Evolutionary conservation across 306 rosid genomes (phyloP).

Genomic region (Begonia masoniana): DNA sequence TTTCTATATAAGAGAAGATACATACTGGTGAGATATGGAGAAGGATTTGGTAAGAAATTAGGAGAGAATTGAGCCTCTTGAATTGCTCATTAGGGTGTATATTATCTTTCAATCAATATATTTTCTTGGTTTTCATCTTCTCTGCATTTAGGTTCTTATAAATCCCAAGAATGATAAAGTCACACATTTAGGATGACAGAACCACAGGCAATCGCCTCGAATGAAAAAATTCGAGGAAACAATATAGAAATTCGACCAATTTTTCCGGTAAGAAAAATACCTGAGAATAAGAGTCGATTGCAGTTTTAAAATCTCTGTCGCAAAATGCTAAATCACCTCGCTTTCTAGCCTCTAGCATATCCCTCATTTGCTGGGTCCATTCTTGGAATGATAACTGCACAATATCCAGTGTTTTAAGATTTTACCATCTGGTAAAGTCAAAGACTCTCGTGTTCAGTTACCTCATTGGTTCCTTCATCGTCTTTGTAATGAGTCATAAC

Average conservation of each 20-base stretch:
- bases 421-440: not conserved
- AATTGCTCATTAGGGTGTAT: not conserved
- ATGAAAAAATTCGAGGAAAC: no score
- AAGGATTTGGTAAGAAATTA: no score
- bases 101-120: no score
- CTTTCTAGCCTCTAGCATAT: constrained; percentile 65
- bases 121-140: no score
- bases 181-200: no score
- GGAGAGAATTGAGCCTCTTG: not conserved
- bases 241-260: no score
- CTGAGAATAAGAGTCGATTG: constrained; percentile 57
- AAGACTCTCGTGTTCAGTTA: constrained; percentile 9
- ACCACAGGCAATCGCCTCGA: no score
- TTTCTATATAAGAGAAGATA: no score
- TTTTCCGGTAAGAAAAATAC: constrained; percentile 7
- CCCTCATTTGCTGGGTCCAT: constrained; percentile 74
- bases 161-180: no score
- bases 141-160: no score
- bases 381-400: constrained; percentile 70
- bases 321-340: constrained; percentile 68
- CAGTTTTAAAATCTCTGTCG: constrained; percentile 47
- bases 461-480: constrained; percentile 67
- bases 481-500: constrained; percentile 49
- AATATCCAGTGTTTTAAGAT: constrained; percentile 1
- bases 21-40: no score